Evolutionary conservation across 495 filamentous ascomycete genomes (phyloP).

Genomic region (Neurospora sp.): DNA sequence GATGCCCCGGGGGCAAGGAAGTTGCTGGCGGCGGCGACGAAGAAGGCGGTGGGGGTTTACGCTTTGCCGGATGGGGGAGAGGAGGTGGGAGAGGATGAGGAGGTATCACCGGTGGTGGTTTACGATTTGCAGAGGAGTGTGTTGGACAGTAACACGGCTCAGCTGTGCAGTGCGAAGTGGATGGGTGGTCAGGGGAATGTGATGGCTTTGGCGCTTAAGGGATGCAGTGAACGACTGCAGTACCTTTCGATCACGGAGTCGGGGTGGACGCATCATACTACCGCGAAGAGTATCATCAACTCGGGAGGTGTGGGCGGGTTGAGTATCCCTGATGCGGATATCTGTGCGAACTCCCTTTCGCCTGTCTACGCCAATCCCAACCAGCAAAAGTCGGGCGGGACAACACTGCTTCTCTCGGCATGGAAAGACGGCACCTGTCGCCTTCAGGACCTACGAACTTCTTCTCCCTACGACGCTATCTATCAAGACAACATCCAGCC

Average conservation of each 20-base stretch:
- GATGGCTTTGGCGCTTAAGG: slow-evolving; percentile 27
- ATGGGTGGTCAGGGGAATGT: slow-evolving; percentile 22
- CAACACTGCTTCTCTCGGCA: slow-evolving; percentile 31
- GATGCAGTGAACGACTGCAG: slow-evolving; percentile 24
- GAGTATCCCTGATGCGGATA: slow-evolving; percentile 4
- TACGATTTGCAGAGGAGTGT: slow-evolving; percentile 11
- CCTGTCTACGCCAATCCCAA: slow-evolving; percentile 20
- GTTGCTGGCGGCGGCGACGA: slow-evolving; percentile 17
- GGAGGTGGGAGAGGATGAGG: neutral
- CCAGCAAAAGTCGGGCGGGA: slow-evolving; percentile 13
- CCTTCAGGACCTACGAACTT: slow-evolving; percentile 34
- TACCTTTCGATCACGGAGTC: slow-evolving; percentile 29
- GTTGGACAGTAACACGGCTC: neutral
- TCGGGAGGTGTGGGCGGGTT: neutral
- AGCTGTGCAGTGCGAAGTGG: slow-evolving; percentile 25
- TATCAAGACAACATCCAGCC: slow-evolving; percentile 38
- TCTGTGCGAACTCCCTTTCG: slow-evolving; percentile 26
- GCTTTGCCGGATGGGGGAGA: slow-evolving; percentile 2
- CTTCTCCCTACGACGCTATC: slow-evolving; percentile 23
- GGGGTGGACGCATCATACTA: slow-evolving; percentile 21
- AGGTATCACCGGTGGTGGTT: slow-evolving; percentile 5
- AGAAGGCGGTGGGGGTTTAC: slow-evolving; percentile 23
- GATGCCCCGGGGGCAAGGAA: neutral
- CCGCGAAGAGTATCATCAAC: slow-evolving; percentile 12
- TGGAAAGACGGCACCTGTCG: slow-evolving; percentile 37